Percentiles rank a stretch among this genome's conserved stretches.
Conservation (phyloP, 1,139 yeast species). For the Candida glucosophila region DNA sequence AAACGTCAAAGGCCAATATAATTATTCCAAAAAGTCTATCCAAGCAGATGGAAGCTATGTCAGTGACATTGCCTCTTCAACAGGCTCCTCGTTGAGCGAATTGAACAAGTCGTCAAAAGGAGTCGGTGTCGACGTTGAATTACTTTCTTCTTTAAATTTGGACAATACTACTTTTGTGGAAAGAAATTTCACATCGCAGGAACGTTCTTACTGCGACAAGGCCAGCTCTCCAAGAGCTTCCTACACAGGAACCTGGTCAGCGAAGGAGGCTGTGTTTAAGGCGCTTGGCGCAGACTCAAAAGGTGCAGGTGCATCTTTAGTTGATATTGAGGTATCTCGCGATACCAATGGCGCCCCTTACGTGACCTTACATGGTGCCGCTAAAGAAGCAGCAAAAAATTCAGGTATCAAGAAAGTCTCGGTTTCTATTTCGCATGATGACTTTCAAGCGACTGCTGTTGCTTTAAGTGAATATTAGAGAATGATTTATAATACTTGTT, state of each 20-base stretch:
- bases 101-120: constrained; percentile 49
- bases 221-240: constrained; percentile 82
- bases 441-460: constrained; percentile 94
- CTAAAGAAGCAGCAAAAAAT: constrained; percentile 60
- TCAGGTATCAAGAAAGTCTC: constrained; percentile 67
- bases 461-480: constrained; percentile 72
- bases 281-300: constrained; percentile 81
- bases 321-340: constrained; percentile 81
- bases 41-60: constrained; percentile 29
- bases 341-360: constrained; percentile 74
- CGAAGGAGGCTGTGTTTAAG: constrained; percentile 98
- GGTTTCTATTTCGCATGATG: constrained; percentile 93
- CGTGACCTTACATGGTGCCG: constrained; percentile 70
- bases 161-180: constrained; percentile 83
- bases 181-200: constrained; percentile 81
- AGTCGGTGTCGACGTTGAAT: constrained; percentile 97
- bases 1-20: constrained; percentile 37
- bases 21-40: constrained; percentile 35
- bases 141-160: constrained; percentile 69
- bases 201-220: constrained; percentile 65
- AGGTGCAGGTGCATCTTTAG: constrained; percentile 93
- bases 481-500: too few relatives aligned
- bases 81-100: constrained; percentile 42
- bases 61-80: constrained; percentile 28
- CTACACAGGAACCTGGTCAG: constrained; percentile 97